These are phyloP conservation scores for Neurospora pannonica DNA, from an alignment of 495 filamentous ascomycete species.

Conservation along the genomic window DNA sequence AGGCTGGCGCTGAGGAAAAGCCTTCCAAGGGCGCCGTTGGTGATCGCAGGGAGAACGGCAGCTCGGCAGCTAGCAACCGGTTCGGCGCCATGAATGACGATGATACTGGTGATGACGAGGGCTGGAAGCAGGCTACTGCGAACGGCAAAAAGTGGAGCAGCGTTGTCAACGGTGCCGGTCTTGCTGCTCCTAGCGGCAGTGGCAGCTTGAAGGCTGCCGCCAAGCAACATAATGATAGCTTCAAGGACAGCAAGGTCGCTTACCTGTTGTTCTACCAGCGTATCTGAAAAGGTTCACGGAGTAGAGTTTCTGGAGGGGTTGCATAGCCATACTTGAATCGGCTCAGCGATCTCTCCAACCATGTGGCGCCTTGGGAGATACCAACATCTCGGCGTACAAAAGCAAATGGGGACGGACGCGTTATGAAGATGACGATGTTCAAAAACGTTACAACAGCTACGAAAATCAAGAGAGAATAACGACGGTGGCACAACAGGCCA, in stretches of 20 bases:
- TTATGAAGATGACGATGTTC: neutral
- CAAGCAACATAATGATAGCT: constrained; percentile 58
- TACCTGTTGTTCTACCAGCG: constrained; percentile 94
- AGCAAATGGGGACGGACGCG: neutral
- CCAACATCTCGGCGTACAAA: neutral
- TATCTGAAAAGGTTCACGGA: constrained; percentile 33
- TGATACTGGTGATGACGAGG: constrained; percentile 58
- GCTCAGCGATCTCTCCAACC: neutral
- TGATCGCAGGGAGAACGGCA: constrained; percentile 30
- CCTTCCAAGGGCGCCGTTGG: constrained; percentile 48
- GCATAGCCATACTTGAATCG: neutral
- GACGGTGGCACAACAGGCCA: neutral
- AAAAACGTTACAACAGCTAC: neutral
- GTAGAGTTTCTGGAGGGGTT: neutral
- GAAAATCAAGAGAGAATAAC: neutral
- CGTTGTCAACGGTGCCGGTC: constrained; percentile 47
- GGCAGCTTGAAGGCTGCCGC: constrained; percentile 34
- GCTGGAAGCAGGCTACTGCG: constrained; percentile 80
- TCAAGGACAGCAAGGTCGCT: constrained; percentile 90
- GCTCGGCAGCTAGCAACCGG: constrained; percentile 41
- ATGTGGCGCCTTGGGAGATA: neutral
- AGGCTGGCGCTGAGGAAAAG: constrained; percentile 72
- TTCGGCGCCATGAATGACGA: constrained; percentile 61
- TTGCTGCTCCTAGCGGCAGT: constrained; percentile 31
- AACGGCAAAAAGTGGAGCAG: constrained; percentile 57